Conservation (phyloP, 768 basidiomycete species). For the Clitopilus passeckerianus region DNA sequence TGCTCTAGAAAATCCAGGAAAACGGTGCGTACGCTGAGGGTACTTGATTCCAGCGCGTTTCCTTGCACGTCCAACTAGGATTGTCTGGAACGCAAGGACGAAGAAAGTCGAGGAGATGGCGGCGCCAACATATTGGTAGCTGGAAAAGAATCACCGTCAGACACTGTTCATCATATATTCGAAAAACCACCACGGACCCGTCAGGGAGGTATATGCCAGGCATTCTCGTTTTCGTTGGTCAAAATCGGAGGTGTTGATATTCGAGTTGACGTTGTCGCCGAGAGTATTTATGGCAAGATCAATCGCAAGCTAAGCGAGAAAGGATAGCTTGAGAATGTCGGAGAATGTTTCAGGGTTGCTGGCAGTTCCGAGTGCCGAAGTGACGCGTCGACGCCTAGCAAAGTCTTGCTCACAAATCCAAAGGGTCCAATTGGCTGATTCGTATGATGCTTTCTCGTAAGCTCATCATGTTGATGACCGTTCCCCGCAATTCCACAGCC, state of each 20-base stretch:
- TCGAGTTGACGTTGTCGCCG: background rate
- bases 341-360: background rate
- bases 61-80: constrained; percentile 36
- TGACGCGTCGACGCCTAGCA: background rate
- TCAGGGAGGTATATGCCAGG: background rate
- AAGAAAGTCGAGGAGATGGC: constrained; percentile 48
- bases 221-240: background rate
- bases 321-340: background rate
- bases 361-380: background rate
- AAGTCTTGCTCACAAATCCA: background rate
- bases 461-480: background rate
- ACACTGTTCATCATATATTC: background rate
- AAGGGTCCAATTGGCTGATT: background rate
- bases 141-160: constrained; percentile 13
- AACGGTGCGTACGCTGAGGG: background rate
- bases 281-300: background rate
- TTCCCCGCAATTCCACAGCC: too few relatives aligned
- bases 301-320: background rate
- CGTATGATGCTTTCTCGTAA: background rate
- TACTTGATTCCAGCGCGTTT: constrained; percentile 48
- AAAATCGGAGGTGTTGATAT: background rate
- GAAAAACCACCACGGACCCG: background rate
- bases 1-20: background rate
- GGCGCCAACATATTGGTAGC: constrained; percentile 53
- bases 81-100: constrained; percentile 46